Evolutionary conservation across 257 asterid species (phyloP).

Genomic region (Fraxinus americana): DNA sequence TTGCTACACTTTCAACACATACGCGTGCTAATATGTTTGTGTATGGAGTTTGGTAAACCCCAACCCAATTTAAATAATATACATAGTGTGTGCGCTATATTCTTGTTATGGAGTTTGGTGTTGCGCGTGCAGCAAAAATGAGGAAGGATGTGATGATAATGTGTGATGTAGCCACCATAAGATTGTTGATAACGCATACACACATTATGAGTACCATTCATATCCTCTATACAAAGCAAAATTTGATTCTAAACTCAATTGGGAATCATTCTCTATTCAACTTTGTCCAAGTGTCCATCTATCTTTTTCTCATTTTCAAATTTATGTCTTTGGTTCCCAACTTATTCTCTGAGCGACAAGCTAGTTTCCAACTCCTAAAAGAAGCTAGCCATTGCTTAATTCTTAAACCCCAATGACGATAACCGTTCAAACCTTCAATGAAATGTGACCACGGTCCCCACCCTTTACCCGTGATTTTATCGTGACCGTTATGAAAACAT

Average conservation of each 20-base stretch:
- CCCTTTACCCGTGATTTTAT: not conserved
- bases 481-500: not conserved
- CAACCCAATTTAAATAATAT: no score
- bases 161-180: conserved; percentile 67
- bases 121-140: conserved; percentile 74
- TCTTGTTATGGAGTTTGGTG: conserved; percentile 51
- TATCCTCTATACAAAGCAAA: conserved; percentile 25
- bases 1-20: not conserved
- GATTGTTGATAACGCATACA: conserved; percentile 66
- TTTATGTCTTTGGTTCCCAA: not conserved
- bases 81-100: not conserved
- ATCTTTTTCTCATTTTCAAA: not conserved
- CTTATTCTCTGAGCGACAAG: not conserved
- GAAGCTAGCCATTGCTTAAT: not conserved
- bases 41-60: not conserved
- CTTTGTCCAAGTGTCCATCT: conserved; percentile 7
- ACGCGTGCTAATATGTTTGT: not conserved
- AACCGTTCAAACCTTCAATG: not conserved
- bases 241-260: conserved; percentile 44
- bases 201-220: conserved; percentile 34
- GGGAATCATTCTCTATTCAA: conserved; percentile 47
- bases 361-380: not conserved
- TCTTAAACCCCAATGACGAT: not conserved
- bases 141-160: conserved; percentile 55
- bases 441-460: not conserved